A percentile compares a stretch with the other conserved stretches of the same genome.
Evolutionary conservation across 2,329 filamentous ascomycete genomes (phyloP).

Genomic region (Beauveria medogensis): DNA sequence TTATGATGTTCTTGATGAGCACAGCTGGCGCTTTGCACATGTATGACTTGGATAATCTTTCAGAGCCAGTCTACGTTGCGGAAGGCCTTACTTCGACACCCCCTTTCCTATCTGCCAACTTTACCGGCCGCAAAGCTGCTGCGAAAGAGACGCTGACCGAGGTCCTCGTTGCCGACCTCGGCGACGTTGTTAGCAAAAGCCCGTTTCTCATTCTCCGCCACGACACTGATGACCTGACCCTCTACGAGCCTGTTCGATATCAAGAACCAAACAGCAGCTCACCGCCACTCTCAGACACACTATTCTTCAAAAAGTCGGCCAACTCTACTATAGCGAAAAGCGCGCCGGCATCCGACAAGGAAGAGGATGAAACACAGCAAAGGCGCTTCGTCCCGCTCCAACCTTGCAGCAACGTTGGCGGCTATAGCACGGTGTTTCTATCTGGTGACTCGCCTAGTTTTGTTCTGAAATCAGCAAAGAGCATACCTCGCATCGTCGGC

Average conservation of each 20-base stretch:
- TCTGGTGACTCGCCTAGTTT: slow-evolving; percentile 74
- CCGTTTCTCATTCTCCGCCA: slow-evolving; percentile 81
- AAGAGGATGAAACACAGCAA: slow-evolving; percentile 37
- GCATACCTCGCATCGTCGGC: slow-evolving; percentile 64
- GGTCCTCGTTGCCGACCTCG: slow-evolving; percentile 75
- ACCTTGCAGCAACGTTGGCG: slow-evolving; percentile 56
- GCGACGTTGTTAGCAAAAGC: slow-evolving; percentile 59
- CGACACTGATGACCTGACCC: slow-evolving; percentile 69
- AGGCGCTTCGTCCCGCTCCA: slow-evolving; percentile 46
- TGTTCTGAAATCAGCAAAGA: slow-evolving; percentile 73
- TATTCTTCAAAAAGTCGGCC: slow-evolving; percentile 69
- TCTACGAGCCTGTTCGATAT: slow-evolving; percentile 73
- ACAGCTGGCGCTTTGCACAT: slow-evolving; percentile 68
- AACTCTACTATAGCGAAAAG: slow-evolving; percentile 60
- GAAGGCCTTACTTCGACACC: slow-evolving; percentile 74
- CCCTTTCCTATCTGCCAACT: slow-evolving; percentile 64
- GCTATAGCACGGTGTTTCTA: slow-evolving; percentile 75
- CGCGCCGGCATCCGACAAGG: slow-evolving; percentile 39
- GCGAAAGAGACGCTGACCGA: slow-evolving; percentile 69
- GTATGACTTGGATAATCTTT: slow-evolving; percentile 67
- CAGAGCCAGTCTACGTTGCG: slow-evolving; percentile 62
- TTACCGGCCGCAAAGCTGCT: slow-evolving; percentile 58
- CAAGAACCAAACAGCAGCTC: slow-evolving; percentile 23
- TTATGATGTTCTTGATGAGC: slow-evolving; percentile 71
- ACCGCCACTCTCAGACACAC: slow-evolving; percentile 38